Evolutionary conservation across 2,329 filamentous ascomycete species (phyloP).

Genomic region (Diaporthe destruens): DNA sequence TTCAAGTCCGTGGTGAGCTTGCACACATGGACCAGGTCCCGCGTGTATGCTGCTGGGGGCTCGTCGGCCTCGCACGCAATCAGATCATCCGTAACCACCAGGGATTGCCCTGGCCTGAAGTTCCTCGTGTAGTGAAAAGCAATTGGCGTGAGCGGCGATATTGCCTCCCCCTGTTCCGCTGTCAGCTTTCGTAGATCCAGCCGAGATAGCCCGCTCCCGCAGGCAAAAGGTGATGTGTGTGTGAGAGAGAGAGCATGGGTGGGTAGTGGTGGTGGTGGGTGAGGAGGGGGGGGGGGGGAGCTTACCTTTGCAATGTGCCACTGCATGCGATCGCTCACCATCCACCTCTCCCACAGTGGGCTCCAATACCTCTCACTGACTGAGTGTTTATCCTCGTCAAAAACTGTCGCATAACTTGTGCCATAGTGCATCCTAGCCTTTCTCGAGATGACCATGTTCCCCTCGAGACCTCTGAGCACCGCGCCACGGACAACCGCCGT

Average conservation of each 20-base stretch:
- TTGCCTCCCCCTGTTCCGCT: slow-evolving; percentile 73
- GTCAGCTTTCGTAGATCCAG: slow-evolving; percentile 7
- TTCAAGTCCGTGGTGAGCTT: slow-evolving; percentile 84
- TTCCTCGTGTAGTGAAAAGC: slow-evolving; percentile 90
- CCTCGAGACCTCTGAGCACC: slow-evolving; percentile 80
- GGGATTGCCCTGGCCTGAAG: slow-evolving; percentile 82
- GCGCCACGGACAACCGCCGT: slow-evolving; percentile 84
- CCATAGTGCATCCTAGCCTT: slow-evolving; percentile 83
- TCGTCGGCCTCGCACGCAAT: slow-evolving; percentile 80
- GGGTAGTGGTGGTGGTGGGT: too few relatives aligned
- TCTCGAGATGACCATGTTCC: slow-evolving; percentile 82
- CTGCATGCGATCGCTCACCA: slow-evolving; percentile 86
- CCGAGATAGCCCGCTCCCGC: not conserved
- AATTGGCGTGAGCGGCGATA: slow-evolving; percentile 80
- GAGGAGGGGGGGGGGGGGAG: too few relatives aligned
- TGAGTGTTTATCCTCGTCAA: slow-evolving; percentile 80
- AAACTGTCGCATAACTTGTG: slow-evolving; percentile 84
- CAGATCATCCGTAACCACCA: slow-evolving; percentile 83
- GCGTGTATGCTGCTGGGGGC: slow-evolving; percentile 70
- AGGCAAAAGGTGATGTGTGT: too few relatives aligned
- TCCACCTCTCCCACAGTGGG: slow-evolving; percentile 84
- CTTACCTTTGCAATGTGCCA: slow-evolving; percentile 85
- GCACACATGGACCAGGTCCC: slow-evolving; percentile 78
- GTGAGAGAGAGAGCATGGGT: too few relatives aligned
- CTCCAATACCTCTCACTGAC: slow-evolving; percentile 83